A percentile compares a stretch with the other conserved stretches of the same genome.
These are phyloP conservation scores for Aureobasidium melanogenum DNA, from an alignment of 2,329 filamentous ascomycete species.

Conservation along the genomic window DNA sequence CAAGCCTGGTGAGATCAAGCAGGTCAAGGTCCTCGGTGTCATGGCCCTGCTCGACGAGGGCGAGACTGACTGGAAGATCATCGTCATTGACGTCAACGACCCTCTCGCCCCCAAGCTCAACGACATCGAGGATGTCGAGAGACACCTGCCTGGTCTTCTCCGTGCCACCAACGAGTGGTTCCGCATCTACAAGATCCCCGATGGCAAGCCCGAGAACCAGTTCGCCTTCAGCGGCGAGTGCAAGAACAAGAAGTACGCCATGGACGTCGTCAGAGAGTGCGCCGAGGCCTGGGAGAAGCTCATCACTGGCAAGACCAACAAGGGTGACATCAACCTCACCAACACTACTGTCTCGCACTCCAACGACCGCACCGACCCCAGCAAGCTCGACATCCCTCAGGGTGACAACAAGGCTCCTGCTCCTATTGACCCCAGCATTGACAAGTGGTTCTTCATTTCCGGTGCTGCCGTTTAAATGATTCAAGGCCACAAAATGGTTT, in stretches of 20 bases:
- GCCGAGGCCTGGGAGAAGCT: constrained; percentile 95
- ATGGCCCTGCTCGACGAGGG: constrained; percentile 99
- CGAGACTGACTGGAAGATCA: constrained; percentile 99
- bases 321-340: constrained; percentile 69
- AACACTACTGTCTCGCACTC: constrained; percentile 73
- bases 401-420: constrained; percentile 74
- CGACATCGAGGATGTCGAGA: constrained; percentile 97
- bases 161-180: constrained; percentile 99
- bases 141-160: constrained; percentile 91
- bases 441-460: constrained; percentile 99
- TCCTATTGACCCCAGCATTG: constrained; percentile 90
- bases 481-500: not conserved
- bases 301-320: constrained; percentile 76
- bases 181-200: constrained; percentile 99
- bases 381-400: constrained; percentile 66
- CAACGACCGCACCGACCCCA: constrained; percentile 57
- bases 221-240: constrained; percentile 99
- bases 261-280: constrained; percentile 92
- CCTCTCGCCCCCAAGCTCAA: constrained; percentile 93
- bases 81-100: constrained; percentile 98
- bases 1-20: constrained; percentile 94
- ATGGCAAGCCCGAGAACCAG: constrained; percentile 99
- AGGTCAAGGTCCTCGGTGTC: constrained; percentile 98
- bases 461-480: constrained; percentile 54
- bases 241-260: constrained; percentile 99